A percentile compares a stretch with the other conserved stretches of the same genome.
Conservation (phyloP, 176 grass and related monocot species). For the Oryza longistaminata region DNA sequence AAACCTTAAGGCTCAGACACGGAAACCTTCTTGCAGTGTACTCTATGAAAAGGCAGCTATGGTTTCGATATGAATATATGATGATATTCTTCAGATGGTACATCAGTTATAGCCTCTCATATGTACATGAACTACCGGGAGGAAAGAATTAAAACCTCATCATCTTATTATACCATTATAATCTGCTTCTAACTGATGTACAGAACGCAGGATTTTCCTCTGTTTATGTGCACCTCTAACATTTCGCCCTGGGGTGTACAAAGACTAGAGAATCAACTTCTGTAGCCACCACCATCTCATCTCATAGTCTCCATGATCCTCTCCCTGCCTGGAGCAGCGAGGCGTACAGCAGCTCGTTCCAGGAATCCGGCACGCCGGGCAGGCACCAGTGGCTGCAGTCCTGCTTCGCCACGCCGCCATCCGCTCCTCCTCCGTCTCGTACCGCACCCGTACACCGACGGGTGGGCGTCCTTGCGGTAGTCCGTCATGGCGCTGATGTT, state of each 20-base stretch:
- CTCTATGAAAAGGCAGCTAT: neutral
- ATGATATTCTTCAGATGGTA: constrained; percentile 27
- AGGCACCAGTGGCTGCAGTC: constrained; percentile 99
- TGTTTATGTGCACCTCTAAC: neutral
- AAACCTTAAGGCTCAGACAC: neutral
- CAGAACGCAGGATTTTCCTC: constrained; percentile 26
- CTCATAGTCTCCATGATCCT: constrained; percentile 66
- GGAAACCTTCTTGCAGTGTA: neutral
- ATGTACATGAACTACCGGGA: constrained; percentile 23
- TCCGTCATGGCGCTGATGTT: constrained; percentile 84
- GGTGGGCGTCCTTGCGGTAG: constrained; percentile 84
- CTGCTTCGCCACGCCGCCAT: constrained; percentile 57
- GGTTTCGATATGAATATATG: neutral
- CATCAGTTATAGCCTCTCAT: constrained; percentile 22
- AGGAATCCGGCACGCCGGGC: constrained; percentile 83
- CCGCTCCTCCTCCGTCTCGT: constrained; percentile 56
- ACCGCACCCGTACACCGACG: constrained; percentile 68
- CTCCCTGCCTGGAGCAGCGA: constrained; percentile 70
- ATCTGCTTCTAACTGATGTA: constrained; percentile 3
- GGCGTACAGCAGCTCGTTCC: constrained; percentile 85
- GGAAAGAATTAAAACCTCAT: neutral
- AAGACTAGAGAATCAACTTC: too few species aligned
- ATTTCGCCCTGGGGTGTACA: too few species aligned
- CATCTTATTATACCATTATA: neutral
- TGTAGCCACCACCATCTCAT: too few species aligned